Evolutionary conservation across 768 basidiomycete species (phyloP), one percentile per base, ranked within the genome.

Genomic region (Suillus subluteus): DNA sequence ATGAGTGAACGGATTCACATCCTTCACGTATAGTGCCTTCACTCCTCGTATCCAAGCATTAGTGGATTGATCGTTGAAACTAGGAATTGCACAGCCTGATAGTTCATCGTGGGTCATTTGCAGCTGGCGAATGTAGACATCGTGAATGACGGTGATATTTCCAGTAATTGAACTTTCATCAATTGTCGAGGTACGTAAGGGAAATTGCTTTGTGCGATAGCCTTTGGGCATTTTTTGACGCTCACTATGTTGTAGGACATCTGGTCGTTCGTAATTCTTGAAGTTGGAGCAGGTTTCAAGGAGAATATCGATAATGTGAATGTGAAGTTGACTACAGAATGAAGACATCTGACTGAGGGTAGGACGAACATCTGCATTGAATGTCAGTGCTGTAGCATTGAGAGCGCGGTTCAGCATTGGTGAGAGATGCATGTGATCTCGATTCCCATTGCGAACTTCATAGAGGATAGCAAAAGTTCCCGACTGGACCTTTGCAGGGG

Each of bases 1-100:
- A 13, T 69, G 70, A 13, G 67, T 65, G 69, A 73, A 79, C 1
- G 73, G 44, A 46, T 68, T 74, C 2, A 70, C 26, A 35, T 79
- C 72, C 37, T 66, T 62, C 1, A n/a, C 37, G 0, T 69, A 70
- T 12, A 70, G 15, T 1, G 44, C 55, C 46, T 78, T 72, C 15
- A 58, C 64, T 30, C 68, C 66, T 13, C 71, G 70, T 35, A 72
- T 78, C 0, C 71, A 67, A 46, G 30, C 32, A 48, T 44, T 69
- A 41, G 63, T 69, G 1, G 75, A 69, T 48, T 78, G 78, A 63
- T 79, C 74, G 66, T 75, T 74, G n/a, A 73, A 66, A 5, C 68
- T 62, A 0, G 74, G 75, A 18, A 77, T 74, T 0, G 74, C 75
- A 6, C 23, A 5, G 4, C 62, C 48, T 15, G 63, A 58, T 5